Evolutionary conservation across 2,329 filamentous ascomycete genomes (phyloP), one percentile per base, ranked within the genome.

Genomic region (Calonectria naviculata): DNA sequence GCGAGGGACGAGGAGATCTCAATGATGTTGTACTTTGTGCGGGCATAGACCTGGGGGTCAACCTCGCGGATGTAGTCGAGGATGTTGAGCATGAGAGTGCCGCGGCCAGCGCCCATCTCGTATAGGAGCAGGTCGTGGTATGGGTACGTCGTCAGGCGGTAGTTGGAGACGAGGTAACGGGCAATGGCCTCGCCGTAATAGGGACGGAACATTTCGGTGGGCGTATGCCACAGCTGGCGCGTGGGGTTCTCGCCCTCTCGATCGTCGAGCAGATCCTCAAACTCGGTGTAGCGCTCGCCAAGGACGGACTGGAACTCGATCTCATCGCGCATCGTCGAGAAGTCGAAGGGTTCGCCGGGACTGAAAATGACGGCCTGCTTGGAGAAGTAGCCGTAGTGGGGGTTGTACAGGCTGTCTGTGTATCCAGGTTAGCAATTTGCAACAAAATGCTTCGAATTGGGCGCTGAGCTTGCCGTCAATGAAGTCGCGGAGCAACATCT

Each of bases 81-180:
- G 69, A 99, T 95, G 83, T 99, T 99, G 81, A 97, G 89, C 97
- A 99, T 99, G 81, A 99, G 90, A 0, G 97, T 99, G 73, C 97
- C 97, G 79, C 98, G 96, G 78, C 97, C 97, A 44, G 97, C 97
- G 64, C 97, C 97, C 93, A 99, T 97, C 83, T 99, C 97, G 89
- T 98, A 99, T 82, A 99, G 97, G 78, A 97, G 94, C 64, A 99
- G 90, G 84, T 99, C 97, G 84, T 98, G 93, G 86, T 98, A 98
- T 3, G 97, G 97, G 82, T 97, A 98, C 67, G 95, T 91, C 52
- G 94, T 94, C 81, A 98, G 91, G 81, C 97, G 95, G 89, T 99
- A 99, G 86, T 99, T 98, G 76, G 94, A 93, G 76, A 98, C 92
- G 52, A 99, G 90, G 83, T 98, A 98, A 24, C 96, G 93, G n/a